Evolutionary conservation across 1,284 basidiomycete species (phyloP), one percentile per base, ranked within the genome.

Genomic region (Cystobasidiaceae sp.): DNA sequence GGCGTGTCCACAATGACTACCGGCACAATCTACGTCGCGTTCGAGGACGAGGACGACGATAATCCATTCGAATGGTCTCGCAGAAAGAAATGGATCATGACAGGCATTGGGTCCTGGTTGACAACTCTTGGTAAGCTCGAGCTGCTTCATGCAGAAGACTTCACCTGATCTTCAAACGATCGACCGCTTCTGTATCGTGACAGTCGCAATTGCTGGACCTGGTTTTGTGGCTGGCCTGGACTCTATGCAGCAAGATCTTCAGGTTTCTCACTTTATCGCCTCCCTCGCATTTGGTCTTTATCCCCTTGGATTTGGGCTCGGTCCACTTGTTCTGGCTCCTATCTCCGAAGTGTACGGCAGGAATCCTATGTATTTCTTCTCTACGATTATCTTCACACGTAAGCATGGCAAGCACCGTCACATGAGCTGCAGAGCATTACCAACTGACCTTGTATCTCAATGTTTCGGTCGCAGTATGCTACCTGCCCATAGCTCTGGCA

Each of bases 331-430:
- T 7, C 63, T 61, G 3, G 67, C 67, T 23, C 67, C 67, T 9
- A 48, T 68, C 8, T 52, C 46, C 15, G 67, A 68, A 45, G 77
- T 87, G 3, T 75, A 84, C 37, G 86, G 86, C 13, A 80, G 86
- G 15, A 77, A 82, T 49, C 82, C 81, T 4, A 77, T 87, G 46
- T 82, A 85, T 72, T 61, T 83, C 65, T 68, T 82, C n/a, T 74
- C 83, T 0, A 78, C 85, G 21, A 23, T 57, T 39, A 46, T 68
- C 15, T 68, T 66, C 44, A 62, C 58, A 5, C 46, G 60, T 56
- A 30, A 19, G 50, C 37, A 13, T 30, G n/a, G 15, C 45, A 7
- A 44, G n/a, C 4, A 33, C 28, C 28, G 11, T 4, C n/a, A 19
- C 1, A 52, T 25, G n/a, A n/a, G n/a, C n/a, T n/a, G n/a, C n/a